These are phyloP conservation scores for Colletotrichum sp. DNA, from an alignment of 2,329 filamentous ascomycete species.

Conservation along the genomic window DNA sequence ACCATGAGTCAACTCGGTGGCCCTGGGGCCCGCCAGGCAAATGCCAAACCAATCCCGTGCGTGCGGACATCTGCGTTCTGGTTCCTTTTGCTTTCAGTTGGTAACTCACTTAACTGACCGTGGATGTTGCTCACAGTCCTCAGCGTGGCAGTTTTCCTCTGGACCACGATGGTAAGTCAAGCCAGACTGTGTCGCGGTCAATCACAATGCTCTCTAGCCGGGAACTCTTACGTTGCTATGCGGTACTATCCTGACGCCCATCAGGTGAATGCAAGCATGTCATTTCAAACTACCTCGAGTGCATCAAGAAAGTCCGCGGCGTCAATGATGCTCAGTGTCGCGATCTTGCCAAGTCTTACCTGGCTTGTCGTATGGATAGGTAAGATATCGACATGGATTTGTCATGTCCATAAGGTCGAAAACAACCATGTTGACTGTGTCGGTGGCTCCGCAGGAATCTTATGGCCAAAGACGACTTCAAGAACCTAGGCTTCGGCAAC, in stretches of 20 bases:
- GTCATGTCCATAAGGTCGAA: background rate
- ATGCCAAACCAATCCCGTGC: conserved; percentile 74
- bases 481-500: conserved; percentile 80
- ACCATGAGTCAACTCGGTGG: conserved; percentile 71
- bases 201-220: background rate
- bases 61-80: conserved; percentile 33
- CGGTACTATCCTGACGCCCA: background rate
- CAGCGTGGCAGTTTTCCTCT: conserved; percentile 96
- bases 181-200: background rate
- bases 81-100: background rate
- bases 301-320: conserved; percentile 83
- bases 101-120: background rate
- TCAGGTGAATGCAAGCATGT: conserved; percentile 90
- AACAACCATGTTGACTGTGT: background rate
- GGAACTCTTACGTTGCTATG: background rate
- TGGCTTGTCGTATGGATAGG: conserved; percentile 94
- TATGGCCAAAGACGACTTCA: conserved; percentile 95
- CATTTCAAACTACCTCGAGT: conserved; percentile 85
- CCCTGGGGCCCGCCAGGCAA: conserved; percentile 69
- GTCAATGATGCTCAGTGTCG: conserved; percentile 89
- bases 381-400: conserved; percentile 47
- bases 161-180: conserved; percentile 77
- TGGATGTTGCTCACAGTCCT: conserved; percentile 58
- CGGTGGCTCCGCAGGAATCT: conserved; percentile 69
- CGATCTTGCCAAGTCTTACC: conserved; percentile 83